phyloP scores from a whole-genome alignment of 768 basidiomycete genomes.

The Porpolomopsis calyptriformis region DNA sequence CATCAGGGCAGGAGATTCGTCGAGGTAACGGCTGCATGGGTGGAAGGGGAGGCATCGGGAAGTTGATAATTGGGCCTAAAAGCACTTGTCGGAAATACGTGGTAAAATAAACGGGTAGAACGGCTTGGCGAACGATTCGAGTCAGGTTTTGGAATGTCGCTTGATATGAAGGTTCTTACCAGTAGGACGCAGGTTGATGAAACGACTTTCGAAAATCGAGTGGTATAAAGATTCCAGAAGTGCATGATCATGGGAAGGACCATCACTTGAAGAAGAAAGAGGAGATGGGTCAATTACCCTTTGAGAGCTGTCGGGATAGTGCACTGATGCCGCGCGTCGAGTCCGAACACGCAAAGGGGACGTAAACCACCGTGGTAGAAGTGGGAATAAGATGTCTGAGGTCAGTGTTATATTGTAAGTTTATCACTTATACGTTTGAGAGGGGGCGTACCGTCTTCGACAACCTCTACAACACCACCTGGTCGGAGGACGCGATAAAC shows the following conservation, averaged over 20 bases:
- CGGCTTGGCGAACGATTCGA: slow-evolving; percentile 28
- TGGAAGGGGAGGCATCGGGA: slow-evolving; percentile 61
- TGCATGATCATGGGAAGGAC: slow-evolving; percentile 53
- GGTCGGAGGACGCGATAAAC: slow-evolving; percentile 59
- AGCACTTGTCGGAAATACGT: slow-evolving; percentile 60
- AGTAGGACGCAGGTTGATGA: slow-evolving; percentile 61
- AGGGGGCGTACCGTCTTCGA: slow-evolving; percentile 57
- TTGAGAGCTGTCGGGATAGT: slow-evolving; percentile 39
- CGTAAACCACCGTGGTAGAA: slow-evolving; percentile 69
- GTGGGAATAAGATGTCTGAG: slow-evolving; percentile 66
- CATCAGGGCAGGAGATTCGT: slow-evolving; percentile 31
- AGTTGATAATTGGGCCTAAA: slow-evolving; percentile 48
- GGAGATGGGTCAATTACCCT: slow-evolving; percentile 25
- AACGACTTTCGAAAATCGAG: slow-evolving; percentile 59
- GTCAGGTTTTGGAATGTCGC: background rate
- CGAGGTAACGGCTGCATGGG: slow-evolving; percentile 48
- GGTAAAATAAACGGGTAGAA: slow-evolving; percentile 59
- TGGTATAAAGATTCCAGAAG: slow-evolving; percentile 56
- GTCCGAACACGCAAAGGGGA: slow-evolving; percentile 49
- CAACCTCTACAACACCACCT: slow-evolving; percentile 59
- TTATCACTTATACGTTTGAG: background rate
- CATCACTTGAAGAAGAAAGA: slow-evolving; percentile 21
- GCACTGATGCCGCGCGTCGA: slow-evolving; percentile 36
- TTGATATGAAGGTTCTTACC: slow-evolving; percentile 29
- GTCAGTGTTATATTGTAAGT: slow-evolving; percentile 1